A percentile compares a stretch with the other conserved stretches of the same genome.
Evolutionary conservation across 352 stramenopile genomes (phyloP).

Genomic region (Globisporangium barbulae): DNA sequence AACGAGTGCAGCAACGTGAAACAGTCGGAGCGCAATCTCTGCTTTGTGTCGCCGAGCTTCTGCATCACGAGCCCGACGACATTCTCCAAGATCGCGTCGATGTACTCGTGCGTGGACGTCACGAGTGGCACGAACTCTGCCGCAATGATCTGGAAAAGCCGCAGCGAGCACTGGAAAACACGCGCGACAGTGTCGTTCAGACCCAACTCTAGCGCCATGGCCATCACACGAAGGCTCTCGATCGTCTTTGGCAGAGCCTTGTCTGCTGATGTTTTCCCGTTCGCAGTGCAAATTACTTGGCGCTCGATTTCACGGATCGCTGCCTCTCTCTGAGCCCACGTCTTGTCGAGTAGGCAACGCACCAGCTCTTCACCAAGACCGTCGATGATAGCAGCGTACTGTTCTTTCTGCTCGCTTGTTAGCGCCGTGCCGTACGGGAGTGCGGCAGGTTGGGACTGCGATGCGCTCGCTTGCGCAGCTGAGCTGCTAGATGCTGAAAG

Average conservation of each 20-base stretch:
- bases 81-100: conserved; percentile 62
- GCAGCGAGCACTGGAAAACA: conserved; percentile 77
- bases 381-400: conserved; percentile 48
- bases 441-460: conserved; percentile 32
- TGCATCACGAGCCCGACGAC: conserved; percentile 60
- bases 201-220: conserved; percentile 56
- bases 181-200: conserved; percentile 74
- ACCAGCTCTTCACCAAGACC: conserved; percentile 67
- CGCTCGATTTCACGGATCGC: conserved; percentile 74
- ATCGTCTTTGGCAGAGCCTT: conserved; percentile 51
- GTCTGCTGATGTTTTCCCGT: conserved; percentile 36
- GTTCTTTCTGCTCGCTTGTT: conserved; percentile 50
- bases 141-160: conserved; percentile 62
- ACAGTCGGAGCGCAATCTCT: conserved; percentile 65
- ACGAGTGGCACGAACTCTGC: conserved; percentile 71
- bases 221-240: conserved; percentile 54
- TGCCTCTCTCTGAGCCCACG: conserved; percentile 71
- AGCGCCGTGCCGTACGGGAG: conserved; percentile 73
- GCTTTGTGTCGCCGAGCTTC: conserved; percentile 77
- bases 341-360: conserved; percentile 79
- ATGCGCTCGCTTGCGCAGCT: conserved; percentile 14
- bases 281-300: conserved; percentile 51
- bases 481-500: conserved; percentile 34
- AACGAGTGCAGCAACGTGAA: conserved; percentile 69
- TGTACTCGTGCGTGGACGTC: conserved; percentile 33